Conservation (phyloP, 768 basidiomycete genomes). For the Amanita brunnescens region DNA sequence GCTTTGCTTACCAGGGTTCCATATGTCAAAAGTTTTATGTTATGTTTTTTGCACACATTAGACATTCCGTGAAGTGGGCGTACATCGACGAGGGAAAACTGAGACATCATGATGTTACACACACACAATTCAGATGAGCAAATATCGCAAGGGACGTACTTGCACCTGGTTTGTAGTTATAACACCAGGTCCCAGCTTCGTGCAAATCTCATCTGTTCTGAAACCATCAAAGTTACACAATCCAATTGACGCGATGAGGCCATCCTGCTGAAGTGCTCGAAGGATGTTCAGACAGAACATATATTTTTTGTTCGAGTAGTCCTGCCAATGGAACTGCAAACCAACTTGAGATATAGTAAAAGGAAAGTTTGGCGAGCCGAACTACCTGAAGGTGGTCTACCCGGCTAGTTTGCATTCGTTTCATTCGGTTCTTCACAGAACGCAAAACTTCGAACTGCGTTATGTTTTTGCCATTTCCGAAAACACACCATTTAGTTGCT, state of each 20-base stretch:
- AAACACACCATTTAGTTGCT: slow-evolving; percentile 85
- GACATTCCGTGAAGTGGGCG: slow-evolving; percentile 72
- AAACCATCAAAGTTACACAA: slow-evolving; percentile 77
- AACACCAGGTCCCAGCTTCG: slow-evolving; percentile 55
- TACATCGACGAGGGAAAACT: slow-evolving; percentile 81
- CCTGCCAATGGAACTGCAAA: slow-evolving; percentile 75
- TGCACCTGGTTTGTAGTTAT: slow-evolving; percentile 82
- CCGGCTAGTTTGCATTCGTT: slow-evolving; percentile 48
- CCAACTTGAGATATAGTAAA: neutral
- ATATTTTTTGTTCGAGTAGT: slow-evolving; percentile 44
- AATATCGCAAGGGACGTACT: slow-evolving; percentile 31
- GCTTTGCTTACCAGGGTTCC: slow-evolving; percentile 57
- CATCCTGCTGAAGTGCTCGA: slow-evolving; percentile 48
- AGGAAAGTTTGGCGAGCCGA: slow-evolving; percentile 9
- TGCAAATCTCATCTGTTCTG: slow-evolving; percentile 73
- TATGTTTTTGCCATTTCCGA: slow-evolving; percentile 37
- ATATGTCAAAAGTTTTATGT: slow-evolving; percentile 70
- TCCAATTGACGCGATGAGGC: slow-evolving; percentile 57
- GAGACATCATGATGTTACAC: neutral
- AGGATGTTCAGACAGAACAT: slow-evolving; percentile 40
- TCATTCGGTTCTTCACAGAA: slow-evolving; percentile 61
- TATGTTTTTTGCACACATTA: slow-evolving; percentile 65
- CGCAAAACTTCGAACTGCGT: slow-evolving; percentile 50
- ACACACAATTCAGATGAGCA: neutral
- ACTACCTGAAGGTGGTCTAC: slow-evolving; percentile 75